Conservation (phyloP, 257 asterid genomes). For the Paraleonurus japonicus region DNA sequence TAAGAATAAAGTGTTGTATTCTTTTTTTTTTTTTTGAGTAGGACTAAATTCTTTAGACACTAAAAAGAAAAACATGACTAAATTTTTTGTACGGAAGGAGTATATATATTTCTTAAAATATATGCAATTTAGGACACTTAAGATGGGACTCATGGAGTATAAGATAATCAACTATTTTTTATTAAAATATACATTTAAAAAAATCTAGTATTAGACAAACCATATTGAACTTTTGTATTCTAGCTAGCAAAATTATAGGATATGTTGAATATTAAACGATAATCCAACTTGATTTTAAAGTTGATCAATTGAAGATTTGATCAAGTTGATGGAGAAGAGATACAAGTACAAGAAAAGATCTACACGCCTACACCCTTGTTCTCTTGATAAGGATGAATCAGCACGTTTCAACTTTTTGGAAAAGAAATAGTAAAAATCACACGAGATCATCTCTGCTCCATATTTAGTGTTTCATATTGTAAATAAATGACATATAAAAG, state of each 20-base stretch:
- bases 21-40: too few relatives aligned
- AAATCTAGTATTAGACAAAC: neutral
- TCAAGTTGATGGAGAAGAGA: neutral
- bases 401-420: neutral
- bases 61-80: too few relatives aligned
- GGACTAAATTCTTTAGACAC: too few relatives aligned
- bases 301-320: neutral
- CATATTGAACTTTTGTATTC: neutral
- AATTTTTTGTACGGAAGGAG: too few relatives aligned
- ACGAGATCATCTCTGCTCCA: too few relatives aligned
- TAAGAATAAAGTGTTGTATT: too few relatives aligned
- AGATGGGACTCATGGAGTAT: too few relatives aligned
- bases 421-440: conserved; percentile 16
- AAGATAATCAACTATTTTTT: neutral
- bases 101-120: too few relatives aligned
- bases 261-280: neutral
- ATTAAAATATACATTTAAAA: too few relatives aligned
- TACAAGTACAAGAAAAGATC: neutral
- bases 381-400: neutral
- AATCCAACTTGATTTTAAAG: neutral
- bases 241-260: neutral
- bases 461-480: too few relatives aligned
- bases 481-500: too few relatives aligned
- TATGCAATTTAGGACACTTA: too few relatives aligned
- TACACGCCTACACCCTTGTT: neutral